Evolutionary conservation across 2,329 filamentous ascomycete species (phyloP).

Genomic region (Dactylellina leptospora): DNA sequence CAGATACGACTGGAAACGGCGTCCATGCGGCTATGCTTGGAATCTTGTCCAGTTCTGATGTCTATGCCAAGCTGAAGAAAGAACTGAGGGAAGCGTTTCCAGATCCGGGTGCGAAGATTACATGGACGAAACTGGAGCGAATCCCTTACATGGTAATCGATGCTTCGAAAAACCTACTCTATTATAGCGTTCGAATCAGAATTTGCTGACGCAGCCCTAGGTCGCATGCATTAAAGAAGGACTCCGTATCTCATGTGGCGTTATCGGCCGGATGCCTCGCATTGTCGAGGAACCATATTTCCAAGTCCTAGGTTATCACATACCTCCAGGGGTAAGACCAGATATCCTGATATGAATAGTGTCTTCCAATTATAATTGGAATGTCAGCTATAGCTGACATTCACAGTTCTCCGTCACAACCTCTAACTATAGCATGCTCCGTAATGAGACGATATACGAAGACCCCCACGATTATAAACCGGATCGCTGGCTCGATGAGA

Average conservation of each 20-base stretch:
- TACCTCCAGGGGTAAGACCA: conserved; percentile 20
- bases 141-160: conserved; percentile 22
- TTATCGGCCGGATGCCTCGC: conserved; percentile 30
- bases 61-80: conserved; percentile 13
- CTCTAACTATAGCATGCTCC: conserved; percentile 32
- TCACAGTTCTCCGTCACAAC: conserved; percentile 21
- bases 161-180: background rate
- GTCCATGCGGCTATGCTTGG: conserved; percentile 27
- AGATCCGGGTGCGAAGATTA: conserved; percentile 8
- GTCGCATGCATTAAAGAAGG: conserved; percentile 31
- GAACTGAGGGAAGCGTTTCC: conserved; percentile 18
- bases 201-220: too few species aligned
- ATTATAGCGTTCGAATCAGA: too few species aligned
- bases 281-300: conserved; percentile 25
- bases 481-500: conserved; percentile 17
- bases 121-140: conserved; percentile 17
- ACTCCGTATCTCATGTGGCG: conserved; percentile 21
- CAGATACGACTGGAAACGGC: conserved; percentile 34
- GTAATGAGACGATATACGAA: conserved; percentile 14
- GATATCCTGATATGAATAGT: background rate
- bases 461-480: conserved; percentile 25
- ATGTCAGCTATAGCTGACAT: background rate
- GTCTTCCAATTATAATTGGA: background rate
- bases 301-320: conserved; percentile 20
- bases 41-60: conserved; percentile 19